Base-by-base conservation (phyloP, 257 asterid genomes). In the Solanum piurae region DNA sequence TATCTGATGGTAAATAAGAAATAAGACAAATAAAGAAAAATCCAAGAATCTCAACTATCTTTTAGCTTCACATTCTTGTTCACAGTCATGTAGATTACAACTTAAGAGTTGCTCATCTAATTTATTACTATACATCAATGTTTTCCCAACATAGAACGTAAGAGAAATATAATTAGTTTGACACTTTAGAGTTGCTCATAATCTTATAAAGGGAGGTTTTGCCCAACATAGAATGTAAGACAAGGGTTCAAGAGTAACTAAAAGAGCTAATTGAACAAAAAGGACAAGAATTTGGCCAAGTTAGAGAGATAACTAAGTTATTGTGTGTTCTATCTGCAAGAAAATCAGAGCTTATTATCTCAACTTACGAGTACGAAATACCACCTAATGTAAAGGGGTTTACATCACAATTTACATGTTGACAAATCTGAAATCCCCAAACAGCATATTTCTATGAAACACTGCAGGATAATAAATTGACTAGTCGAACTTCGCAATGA, bases 1-100 rank as follows among this genome's bases (percentile, higher is more conserved):
- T 91, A 86, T 87, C 99, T 96, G 95, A 86, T 4, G 68, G 83
- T 44, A 64, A 33, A 84, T 72, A 88, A 58, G 85, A 69, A 79
- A 88, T 60, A 40, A 88, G 62, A 27, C 62, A 31, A 46, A 80
- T 73, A 72, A 69, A 74, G 46, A 20, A 21, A 85, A 37, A 21
- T 4, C 5, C 36, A 90, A 52, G 21, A 79, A 29, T 72, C 75
- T 25, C 49, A 58, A 5, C 13, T 34, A 49, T 33, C 4, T 37
- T 60, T 14, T 23, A 64, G 36, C 79, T n/a, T 84, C 49, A 36
- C 82, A 36, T 73, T 73, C 77, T 84, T 84, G 83, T 75, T 75
- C 34, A 76, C 2, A 13, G 36, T 77, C 62, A 25, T 77, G 62
- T 77, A 0, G 21, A 77, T 29, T 77, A 77, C 37, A 77, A 40